Conservation (phyloP, 2,329 filamentous ascomycete genomes). For the Elsinoe fawcettii region DNA sequence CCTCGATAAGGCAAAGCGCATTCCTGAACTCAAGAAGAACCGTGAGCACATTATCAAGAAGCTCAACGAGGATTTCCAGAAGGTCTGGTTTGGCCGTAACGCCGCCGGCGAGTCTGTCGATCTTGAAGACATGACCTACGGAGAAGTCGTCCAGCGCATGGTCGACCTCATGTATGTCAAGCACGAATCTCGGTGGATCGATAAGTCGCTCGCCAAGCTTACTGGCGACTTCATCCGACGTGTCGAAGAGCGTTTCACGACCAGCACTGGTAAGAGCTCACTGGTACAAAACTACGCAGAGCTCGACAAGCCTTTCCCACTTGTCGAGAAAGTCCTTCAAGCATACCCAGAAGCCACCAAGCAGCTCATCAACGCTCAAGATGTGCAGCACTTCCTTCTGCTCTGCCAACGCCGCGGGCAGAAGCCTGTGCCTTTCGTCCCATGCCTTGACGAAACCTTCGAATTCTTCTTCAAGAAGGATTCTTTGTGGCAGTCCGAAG, state of each 20-base stretch:
- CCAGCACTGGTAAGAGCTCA: constrained; percentile 62
- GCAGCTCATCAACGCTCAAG: constrained; percentile 95
- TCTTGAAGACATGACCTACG: constrained; percentile 92
- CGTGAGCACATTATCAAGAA: constrained; percentile 90
- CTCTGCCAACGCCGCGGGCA: constrained; percentile 86
- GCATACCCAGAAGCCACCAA: constrained; percentile 78
- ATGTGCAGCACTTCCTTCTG: constrained; percentile 92
- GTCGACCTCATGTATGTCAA: constrained; percentile 87
- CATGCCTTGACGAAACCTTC: constrained; percentile 90
- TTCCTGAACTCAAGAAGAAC: constrained; percentile 80
- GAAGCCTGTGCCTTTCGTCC: constrained; percentile 95
- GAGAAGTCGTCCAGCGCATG: constrained; percentile 77
- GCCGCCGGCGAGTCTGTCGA: constrained; percentile 72
- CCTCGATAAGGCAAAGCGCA: constrained; percentile 87
- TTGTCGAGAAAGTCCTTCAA: constrained; percentile 69
- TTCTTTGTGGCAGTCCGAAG: constrained; percentile 97
- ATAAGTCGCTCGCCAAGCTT: constrained; percentile 70
- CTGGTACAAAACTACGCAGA: constrained; percentile 85
- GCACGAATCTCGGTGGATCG: constrained; percentile 87
- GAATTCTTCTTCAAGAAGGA: constrained; percentile 99
- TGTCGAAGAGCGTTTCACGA: constrained; percentile 90
- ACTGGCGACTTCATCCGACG: constrained; percentile 95
- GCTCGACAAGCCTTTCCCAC: constrained; percentile 70
- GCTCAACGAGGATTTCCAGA: constrained; percentile 92
- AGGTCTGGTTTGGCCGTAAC: constrained; percentile 92